Evolutionary conservation across 1,284 basidiomycete genomes (phyloP), one percentile per base, ranked within the genome.

Genomic region (Cryptococcus hybrid): DNA sequence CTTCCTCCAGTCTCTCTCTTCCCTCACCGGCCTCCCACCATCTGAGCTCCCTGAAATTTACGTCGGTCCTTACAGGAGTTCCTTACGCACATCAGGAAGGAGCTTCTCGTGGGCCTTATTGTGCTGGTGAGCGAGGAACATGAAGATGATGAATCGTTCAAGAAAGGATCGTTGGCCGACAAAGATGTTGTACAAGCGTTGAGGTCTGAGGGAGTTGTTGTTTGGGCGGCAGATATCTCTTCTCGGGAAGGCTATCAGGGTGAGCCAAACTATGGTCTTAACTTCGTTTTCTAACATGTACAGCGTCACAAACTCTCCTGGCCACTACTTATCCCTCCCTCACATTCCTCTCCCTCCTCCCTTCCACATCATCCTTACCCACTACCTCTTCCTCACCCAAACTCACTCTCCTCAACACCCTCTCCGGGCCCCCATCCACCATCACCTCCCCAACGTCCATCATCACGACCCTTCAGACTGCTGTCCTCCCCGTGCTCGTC

Each of bases 241-340:
- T 87, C 88, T 63, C 81, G 83, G 48, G 90, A 95, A 62, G 86
- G 89, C 3, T 92, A 90, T 82, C 88, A 87, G 77, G 88, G 90
- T 91, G 61, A 61, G 83, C 73, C 18, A 30, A 30, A 30, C 42
- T 37, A 7, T 50, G 52, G 44, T 49, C 30, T 37, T 39, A n/a
- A 48, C 15, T 30, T 6, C 38, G 1, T 51, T 36, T 30, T 13
- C 30, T 30, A 30, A 30, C 30, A 30, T 30, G 3, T 48, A 38
- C 69, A 90, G 92, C 90, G 6, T 81, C 90, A 1, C 86, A 90
- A 67, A 92, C 93, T 64, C 80, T 96, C 0, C 87, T 90, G 66
- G 86, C 87, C 1, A 95, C 92, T 2, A 92, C 92, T 0, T 96
- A 89, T 67, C 94, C 94, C 0, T 94, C 93, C 61, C 82, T 98